These are phyloP conservation scores for Neurospora africana DNA, from an alignment of 495 filamentous ascomycete species.

Conservation along the genomic window DNA sequence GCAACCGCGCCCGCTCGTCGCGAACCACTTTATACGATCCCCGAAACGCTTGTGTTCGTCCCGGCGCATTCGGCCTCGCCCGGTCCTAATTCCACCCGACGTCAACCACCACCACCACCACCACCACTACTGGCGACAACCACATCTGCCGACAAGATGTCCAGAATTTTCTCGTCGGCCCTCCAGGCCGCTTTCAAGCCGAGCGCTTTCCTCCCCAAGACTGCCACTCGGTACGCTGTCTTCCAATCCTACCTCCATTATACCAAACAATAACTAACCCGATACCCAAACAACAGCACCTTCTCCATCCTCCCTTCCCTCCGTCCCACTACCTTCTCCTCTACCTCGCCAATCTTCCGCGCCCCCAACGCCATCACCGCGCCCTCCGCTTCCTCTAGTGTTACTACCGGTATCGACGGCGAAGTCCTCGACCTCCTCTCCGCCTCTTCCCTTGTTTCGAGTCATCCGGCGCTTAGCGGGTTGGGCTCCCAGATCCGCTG, in stretches of 20 bases:
- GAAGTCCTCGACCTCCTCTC: slow-evolving; percentile 26
- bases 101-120: neutral
- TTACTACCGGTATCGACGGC: neutral
- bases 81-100: neutral
- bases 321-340: slow-evolving; percentile 20
- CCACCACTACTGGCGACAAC: neutral
- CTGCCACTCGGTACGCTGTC: slow-evolving; percentile 7
- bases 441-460: slow-evolving; percentile 19
- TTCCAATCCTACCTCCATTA: neutral
- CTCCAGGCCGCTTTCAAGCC: slow-evolving; percentile 15
- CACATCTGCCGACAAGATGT: neutral
- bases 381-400: neutral
- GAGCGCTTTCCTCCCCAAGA: neutral
- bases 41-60: neutral
- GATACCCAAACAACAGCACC: slow-evolving; percentile 11
- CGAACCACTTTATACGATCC: neutral
- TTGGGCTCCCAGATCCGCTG: slow-evolving; percentile 29
- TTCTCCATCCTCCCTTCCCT: slow-evolving; percentile 32
- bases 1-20: neutral
- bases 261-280: neutral
- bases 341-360: slow-evolving; percentile 21
- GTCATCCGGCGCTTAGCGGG: slow-evolving; percentile 26
- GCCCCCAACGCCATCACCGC: slow-evolving; percentile 4
- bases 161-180: slow-evolving; percentile 3
- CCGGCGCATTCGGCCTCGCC: neutral